A percentile compares a stretch with the other conserved stretches of the same genome.
Evolutionary conservation across 306 rosid genomes (phyloP).

Genomic region (Cucumis melo): DNA sequence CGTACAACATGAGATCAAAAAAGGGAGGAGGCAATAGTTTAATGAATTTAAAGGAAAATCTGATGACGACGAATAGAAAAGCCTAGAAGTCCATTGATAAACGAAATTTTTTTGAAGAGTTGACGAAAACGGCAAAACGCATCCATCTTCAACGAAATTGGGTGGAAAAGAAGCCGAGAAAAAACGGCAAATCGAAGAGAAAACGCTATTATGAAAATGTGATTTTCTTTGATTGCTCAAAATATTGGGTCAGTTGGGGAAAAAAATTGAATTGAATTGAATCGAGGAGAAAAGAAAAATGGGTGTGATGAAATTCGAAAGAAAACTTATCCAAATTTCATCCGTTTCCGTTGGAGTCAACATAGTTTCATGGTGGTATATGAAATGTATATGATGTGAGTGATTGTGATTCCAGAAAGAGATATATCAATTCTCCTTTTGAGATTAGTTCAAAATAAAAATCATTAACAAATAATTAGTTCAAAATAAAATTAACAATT

Average conservation of each 20-base stretch:
- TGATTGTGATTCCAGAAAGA: not conserved
- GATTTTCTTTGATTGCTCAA: not conserved
- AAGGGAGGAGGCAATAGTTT: not conserved
- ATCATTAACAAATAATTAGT: not conserved
- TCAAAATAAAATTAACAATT: not conserved
- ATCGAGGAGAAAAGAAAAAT: not conserved
- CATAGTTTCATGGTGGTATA: not conserved
- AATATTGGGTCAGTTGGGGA: not conserved
- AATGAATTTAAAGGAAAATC: not conserved
- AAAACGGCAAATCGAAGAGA: not conserved
- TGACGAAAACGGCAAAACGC: not conserved
- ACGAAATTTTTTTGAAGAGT: not conserved
- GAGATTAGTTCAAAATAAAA: too few relatives aligned
- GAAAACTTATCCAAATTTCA: too few relatives aligned
- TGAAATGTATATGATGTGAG: not conserved
- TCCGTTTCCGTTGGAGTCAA: not conserved
- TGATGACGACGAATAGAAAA: not conserved
- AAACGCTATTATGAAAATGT: not conserved
- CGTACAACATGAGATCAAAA: not conserved
- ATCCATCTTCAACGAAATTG: not conserved
- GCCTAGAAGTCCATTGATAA: not conserved
- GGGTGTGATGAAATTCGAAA: not conserved
- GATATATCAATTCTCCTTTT: not conserved
- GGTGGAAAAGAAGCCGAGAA: not conserved
- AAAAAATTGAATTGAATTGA: not conserved